Evolutionary conservation across 176 grass and related monocot species (phyloP).

Genomic region (Ampelocalamus luodianensis): DNA sequence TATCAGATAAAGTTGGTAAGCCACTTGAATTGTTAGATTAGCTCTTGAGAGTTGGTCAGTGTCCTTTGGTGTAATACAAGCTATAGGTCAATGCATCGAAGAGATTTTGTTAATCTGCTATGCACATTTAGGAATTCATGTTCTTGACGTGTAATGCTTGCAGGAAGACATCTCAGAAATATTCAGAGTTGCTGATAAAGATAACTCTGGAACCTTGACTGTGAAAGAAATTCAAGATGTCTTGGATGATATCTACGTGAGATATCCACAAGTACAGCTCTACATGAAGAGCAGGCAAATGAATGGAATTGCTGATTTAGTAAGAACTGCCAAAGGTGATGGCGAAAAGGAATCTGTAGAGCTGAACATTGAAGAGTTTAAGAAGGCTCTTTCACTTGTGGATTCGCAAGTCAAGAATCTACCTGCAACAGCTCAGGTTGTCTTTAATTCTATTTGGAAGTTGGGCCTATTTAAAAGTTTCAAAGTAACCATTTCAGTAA

Average conservation of each 20-base stretch:
- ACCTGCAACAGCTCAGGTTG: constrained; percentile 95
- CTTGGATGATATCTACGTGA: constrained; percentile 81
- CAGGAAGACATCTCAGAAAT: constrained; percentile 96
- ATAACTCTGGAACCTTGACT: constrained; percentile 96
- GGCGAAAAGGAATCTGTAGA: constrained; percentile 77
- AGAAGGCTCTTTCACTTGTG: constrained; percentile 86
- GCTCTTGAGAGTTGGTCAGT: background rate
- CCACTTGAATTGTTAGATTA: constrained; percentile 2
- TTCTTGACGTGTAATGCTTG: constrained; percentile 39
- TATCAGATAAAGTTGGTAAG: background rate
- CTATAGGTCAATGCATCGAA: constrained; percentile 1
- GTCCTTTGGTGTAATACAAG: background rate
- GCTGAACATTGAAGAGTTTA: constrained; percentile 92
- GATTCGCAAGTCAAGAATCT: constrained; percentile 97
- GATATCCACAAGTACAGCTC: constrained; percentile 89
- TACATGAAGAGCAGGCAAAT: constrained; percentile 97
- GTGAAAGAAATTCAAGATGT: constrained; percentile 94
- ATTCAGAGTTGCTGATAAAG: constrained; percentile 95
- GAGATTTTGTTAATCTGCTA: background rate
- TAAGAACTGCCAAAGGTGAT: constrained; percentile 73
- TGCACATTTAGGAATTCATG: constrained; percentile 14
- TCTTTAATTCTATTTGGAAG: constrained; percentile 6
- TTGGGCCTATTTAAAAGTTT: background rate
- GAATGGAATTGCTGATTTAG: constrained; percentile 77
- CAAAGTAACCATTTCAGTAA: background rate